Conservation (phyloP, 257 asterid genomes). For the Salvia rosmarinus region DNA sequence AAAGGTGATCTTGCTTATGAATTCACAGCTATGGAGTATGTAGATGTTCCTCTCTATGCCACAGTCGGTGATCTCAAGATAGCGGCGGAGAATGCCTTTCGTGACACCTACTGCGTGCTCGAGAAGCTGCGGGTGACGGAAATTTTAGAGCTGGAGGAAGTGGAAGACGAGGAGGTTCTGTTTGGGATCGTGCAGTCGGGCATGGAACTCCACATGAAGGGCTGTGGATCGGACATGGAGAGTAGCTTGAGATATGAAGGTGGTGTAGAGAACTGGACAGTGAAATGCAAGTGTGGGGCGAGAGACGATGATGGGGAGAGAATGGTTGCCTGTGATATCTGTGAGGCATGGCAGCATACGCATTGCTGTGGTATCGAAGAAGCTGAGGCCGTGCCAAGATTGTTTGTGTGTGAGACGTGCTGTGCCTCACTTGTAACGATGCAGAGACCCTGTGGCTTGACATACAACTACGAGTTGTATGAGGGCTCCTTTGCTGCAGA, state of each 20-base stretch:
- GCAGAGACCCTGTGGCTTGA: constrained; percentile 33
- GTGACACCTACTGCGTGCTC: constrained; percentile 76
- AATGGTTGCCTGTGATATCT: constrained; percentile 88
- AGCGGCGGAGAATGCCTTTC: constrained; percentile 58
- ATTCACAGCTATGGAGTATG: constrained; percentile 50
- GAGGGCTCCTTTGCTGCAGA: constrained; percentile 31
- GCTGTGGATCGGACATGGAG: constrained; percentile 53
- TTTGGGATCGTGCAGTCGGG: constrained; percentile 77
- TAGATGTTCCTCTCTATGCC: constrained; percentile 69
- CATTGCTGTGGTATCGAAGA: constrained; percentile 78
- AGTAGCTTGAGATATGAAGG: constrained; percentile 66
- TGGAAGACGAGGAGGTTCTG: constrained; percentile 63
- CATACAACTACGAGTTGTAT: constrained; percentile 23
- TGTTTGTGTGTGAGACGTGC: constrained; percentile 74
- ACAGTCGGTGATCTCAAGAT: constrained; percentile 72
- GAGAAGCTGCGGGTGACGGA: constrained; percentile 54
- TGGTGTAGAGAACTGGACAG: constrained; percentile 76
- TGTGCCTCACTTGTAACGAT: constrained; percentile 63
- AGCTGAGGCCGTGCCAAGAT: constrained; percentile 63
- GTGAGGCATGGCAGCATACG: constrained; percentile 93
- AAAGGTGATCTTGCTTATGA: constrained; percentile 36
- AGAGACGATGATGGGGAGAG: constrained; percentile 91
- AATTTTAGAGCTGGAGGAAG: constrained; percentile 53
- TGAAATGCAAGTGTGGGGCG: constrained; percentile 86
- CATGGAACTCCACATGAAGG: constrained; percentile 55